Evolutionary conservation across 495 filamentous ascomycete genomes (phyloP), one percentile per base, ranked within the genome.

Genomic region (Talaromyces adpressus): DNA sequence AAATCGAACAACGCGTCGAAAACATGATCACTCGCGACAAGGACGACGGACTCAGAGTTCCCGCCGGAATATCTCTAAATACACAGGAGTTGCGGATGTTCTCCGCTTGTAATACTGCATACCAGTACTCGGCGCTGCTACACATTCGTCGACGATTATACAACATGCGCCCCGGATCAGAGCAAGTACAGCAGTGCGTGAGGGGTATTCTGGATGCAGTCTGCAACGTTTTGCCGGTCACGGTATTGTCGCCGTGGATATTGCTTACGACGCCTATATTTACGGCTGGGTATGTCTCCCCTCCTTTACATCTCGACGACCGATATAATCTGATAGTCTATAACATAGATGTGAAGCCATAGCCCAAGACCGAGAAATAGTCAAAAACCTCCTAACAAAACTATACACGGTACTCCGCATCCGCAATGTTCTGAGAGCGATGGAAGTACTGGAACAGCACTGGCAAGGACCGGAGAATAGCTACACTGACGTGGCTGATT

Each of bases 211-310:
- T 67, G 34, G 66, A 67, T 39, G 39, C 63, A 14, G 66, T 67
- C 4, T 63, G 53, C 30, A 27, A 36, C 6, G 64, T 67, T 2
- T 49, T 52, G 7, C 66, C 66, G 9, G 63, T 67, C 3, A 56
- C 59, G 14, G 63, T 61, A 1, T 63, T 67, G 29, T 67, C 66
- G 27, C 66, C 66, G 9, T 67, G 66, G 66, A 63, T 67, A 12
- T 63, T 67, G 16, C 56, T 67, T 9, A 65, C 66, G 6, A 67
- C 66, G 5, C 66, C 66, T 20, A 62, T 67, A n/a, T 67, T 62
- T 54, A 67, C 66, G 1, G 66, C 66, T 1, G 66, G 66, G 66
- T 67, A 41, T 59, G 66, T 8, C 45, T 20, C 8, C 2, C 16
- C 11, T 16, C 6, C 7, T 0, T 49, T 3, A 18, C 0, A 16